Evolutionary conservation across 2,329 filamentous ascomycete species (phyloP), one percentile per base, ranked within the genome.

Genomic region (Penicillium sp.): DNA sequence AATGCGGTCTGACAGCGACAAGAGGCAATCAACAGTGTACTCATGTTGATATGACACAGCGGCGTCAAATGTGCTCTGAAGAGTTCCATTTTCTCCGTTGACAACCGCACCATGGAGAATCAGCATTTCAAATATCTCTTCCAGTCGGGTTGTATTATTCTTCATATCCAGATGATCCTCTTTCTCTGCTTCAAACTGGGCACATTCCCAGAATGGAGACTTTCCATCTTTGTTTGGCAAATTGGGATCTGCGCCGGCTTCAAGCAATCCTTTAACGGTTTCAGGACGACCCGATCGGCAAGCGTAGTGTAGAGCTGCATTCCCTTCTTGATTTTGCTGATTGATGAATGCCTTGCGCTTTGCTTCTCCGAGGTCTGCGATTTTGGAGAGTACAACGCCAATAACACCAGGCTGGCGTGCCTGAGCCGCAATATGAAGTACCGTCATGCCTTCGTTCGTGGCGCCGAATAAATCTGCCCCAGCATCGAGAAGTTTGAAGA

Each of bases 231-330:
- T 54, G 35, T 57, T 53, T 11, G 25, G 37, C 21, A 52, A 11
- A 11, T 54, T 56, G 26, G 39, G 26, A 42, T 59, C 55, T 25
- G 58, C 61, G 4, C 54, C 61, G 11, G 54, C 50, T 14, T 55
- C 39, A 3, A 63, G 39, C 42, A 63, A 21, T 9, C 25, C 2
- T 23, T 50, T 25, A 14, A 61, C 61, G 0, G 54, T 57, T 44
- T 63, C 61, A 7, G 59, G 56, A 26, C 59, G 59, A 11, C 61
- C 59, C 2, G 61, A 63, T 27, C 50, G 48, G 47, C 59, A 64
- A 27, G 62, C 61, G 37, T 57, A 62, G 35, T 64, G 62, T 43
- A 64, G 59, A 8, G 62, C 56, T 23, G 61, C 33, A n/a, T 44
- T 25, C 14, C 58, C 61, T 13, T 61, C 54, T 29, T 2, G 21